A percentile compares a stretch with the other conserved stretches of the same genome.
Conservation (phyloP, 1,139 yeast genomes). For the Spencermartinsiella ligniputridi region DNA sequence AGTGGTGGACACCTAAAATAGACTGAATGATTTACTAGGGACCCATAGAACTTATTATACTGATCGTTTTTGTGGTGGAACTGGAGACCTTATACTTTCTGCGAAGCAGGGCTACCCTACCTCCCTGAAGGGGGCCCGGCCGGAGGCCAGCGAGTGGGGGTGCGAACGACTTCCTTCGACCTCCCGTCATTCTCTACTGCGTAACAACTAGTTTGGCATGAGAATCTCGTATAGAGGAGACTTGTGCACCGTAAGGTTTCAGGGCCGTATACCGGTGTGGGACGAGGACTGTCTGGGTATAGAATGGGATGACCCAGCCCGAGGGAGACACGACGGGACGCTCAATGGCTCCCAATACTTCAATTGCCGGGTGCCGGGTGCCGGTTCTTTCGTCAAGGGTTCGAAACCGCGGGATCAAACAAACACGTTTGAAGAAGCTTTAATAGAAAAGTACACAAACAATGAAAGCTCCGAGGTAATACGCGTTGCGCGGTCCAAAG, state of each 20-base stretch:
- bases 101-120: too few relatives aligned
- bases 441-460: constrained; percentile 45
- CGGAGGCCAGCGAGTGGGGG: too few relatives aligned
- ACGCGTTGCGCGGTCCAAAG: constrained; percentile 42
- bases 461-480: constrained; percentile 25
- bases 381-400: constrained; percentile 69
- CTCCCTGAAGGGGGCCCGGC: too few relatives aligned
- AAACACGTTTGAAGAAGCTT: constrained; percentile 44
- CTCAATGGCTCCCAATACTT: constrained; percentile 47
- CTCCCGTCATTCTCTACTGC: background rate
- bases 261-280: constrained; percentile 65
- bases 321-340: constrained; percentile 58
- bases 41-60: too few relatives aligned
- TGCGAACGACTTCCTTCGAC: background rate
- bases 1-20: too few relatives aligned
- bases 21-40: too few relatives aligned
- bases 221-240: constrained; percentile 47
- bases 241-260: constrained; percentile 58
- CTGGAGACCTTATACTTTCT: too few relatives aligned
- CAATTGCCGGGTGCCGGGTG: constrained; percentile 26
- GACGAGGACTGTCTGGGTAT: constrained; percentile 58
- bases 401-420: constrained; percentile 33
- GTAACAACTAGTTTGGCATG: constrained; percentile 33
- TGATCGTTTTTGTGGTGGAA: too few relatives aligned
- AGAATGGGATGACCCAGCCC: constrained; percentile 71